A percentile compares a stretch with the other conserved stretches of the same genome.
Conservation (phyloP, 179 eudicot species). For the Beta macrorhiza region DNA sequence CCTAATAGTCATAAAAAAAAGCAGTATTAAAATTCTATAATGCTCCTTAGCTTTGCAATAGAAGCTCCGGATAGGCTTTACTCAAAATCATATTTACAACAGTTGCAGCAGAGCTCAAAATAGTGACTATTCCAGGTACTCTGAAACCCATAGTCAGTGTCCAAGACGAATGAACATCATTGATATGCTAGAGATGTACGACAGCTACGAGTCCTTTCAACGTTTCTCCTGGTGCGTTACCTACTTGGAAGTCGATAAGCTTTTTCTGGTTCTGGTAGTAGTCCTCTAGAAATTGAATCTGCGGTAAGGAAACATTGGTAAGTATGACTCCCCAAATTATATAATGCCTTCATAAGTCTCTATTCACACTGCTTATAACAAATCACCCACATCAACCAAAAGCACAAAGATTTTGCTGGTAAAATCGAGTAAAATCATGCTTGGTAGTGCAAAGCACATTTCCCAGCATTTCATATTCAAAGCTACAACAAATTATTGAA, state of each 20-base stretch:
- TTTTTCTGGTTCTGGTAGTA: constrained; percentile 43
- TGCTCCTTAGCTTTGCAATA: not conserved
- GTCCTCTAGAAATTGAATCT: constrained; percentile 44
- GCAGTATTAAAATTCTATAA: not conserved
- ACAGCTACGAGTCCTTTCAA: constrained; percentile 56
- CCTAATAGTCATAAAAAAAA: constrained; percentile 4
- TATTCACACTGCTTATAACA: not conserved
- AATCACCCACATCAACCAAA: not conserved
- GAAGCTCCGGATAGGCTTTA: not conserved
- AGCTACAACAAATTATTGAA: not conserved
- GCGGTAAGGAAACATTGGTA: constrained; percentile 10
- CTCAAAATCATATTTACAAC: constrained; percentile 27
- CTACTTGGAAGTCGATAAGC: constrained; percentile 48
- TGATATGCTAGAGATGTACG: constrained; percentile 41
- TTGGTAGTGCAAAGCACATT: not conserved
- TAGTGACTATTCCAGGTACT: constrained; percentile 20
- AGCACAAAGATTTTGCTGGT: not conserved
- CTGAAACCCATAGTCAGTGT: constrained; percentile 30
- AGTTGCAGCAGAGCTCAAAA: constrained; percentile 23
- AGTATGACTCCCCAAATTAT: not conserved
- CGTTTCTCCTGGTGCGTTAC: constrained; percentile 43
- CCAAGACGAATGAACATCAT: constrained; percentile 30
- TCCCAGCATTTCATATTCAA: too few relatives aligned
- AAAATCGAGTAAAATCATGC: not conserved
- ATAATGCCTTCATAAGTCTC: not conserved